Evolutionary conservation across 1,139 yeast genomes (phyloP).

Genomic region (Pichia sp.): DNA sequence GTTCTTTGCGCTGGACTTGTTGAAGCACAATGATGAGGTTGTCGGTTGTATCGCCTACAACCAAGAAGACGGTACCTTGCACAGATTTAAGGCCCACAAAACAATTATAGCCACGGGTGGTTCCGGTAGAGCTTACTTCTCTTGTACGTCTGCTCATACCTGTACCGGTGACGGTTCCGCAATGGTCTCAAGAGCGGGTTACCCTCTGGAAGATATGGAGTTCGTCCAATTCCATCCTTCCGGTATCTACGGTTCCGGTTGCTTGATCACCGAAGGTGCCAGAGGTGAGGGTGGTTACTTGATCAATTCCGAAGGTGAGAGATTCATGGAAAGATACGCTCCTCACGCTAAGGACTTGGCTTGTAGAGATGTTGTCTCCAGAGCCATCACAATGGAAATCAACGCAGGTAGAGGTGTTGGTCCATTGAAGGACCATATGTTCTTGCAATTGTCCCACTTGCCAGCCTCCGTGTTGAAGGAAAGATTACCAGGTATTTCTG

Average conservation of each 20-base stretch:
- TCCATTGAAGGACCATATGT: conserved; percentile 91
- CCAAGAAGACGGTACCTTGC: conserved; percentile 98
- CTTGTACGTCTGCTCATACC: conserved; percentile 98
- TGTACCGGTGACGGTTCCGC: conserved; percentile 99
- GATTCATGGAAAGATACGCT: conserved; percentile 99
- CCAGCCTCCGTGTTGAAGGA: conserved; percentile 90
- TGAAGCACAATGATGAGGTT: conserved; percentile 95
- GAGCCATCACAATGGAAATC: conserved; percentile 98
- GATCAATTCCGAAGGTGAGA: conserved; percentile 95
- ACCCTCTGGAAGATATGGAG: conserved; percentile 96
- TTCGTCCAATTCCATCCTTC: conserved; percentile 99
- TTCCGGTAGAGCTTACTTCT: conserved; percentile 96
- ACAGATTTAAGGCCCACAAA: conserved; percentile 94
- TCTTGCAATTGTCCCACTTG: conserved; percentile 87
- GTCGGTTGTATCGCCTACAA: conserved; percentile 97
- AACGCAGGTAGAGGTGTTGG: conserved; percentile 99
- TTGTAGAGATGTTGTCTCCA: conserved; percentile 95
- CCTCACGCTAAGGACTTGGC: conserved; percentile 98
- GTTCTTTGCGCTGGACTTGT: conserved; percentile 90
- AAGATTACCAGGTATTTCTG: conserved; percentile 98
- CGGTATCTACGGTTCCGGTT: conserved; percentile 98
- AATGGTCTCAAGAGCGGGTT: conserved; percentile 97
- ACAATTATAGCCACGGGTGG: conserved; percentile 99
- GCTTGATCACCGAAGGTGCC: conserved; percentile 98
- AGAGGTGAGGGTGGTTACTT: conserved; percentile 99